Evolutionary conservation across 2,329 filamentous ascomycete genomes (phyloP), one percentile per base, ranked within the genome.

Genomic region (Curvularia eragrostidis): DNA sequence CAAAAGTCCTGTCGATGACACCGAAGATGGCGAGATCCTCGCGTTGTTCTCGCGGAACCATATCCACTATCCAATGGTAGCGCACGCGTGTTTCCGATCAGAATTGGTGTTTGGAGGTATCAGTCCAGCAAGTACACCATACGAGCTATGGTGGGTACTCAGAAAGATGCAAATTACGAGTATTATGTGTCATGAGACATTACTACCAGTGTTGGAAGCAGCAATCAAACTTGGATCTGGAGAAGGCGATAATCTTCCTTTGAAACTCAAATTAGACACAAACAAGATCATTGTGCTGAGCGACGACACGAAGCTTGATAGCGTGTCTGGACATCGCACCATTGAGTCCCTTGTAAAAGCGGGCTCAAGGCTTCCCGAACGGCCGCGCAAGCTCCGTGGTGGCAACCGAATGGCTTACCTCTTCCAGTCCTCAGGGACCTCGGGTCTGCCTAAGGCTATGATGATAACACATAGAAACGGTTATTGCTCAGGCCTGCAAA

Each of bases 371-470:
- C 36, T 73, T 0, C 47, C 61, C 1, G 72, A 74, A 39, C 42
- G 34, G 7, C 60, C 54, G 6, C 55, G 66, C 24, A 68, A 68
- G 42, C 36, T 70, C 6, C 58, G 61, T 0, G 71, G 70, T 2
- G 71, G 71, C 0, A 57, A 69, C 19, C 62, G 62, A 38, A 53
- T 74, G 56, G 69, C 68, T 3, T 74, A 71, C 51, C 59, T 74
- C 5, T 74, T 73, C 56, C 71, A 73, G 24, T 70, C 64, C 0
- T 68, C 64, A 4, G 73, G 72, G 0, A 75, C 72, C 0, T 72
- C 67, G 1, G 71, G 73, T 0, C 62, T 75, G 0, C 72, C 73
- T 2, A 75, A 75, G 43, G 71, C 70, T 7, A 73, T 74, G 70
- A 73, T 73, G 62, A 75, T 73, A 8, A 63, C 70, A 5, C 72